Evolutionary conservation across 164 flowering plant genomes (phyloP).

Genomic region (Vitis rupestris): DNA sequence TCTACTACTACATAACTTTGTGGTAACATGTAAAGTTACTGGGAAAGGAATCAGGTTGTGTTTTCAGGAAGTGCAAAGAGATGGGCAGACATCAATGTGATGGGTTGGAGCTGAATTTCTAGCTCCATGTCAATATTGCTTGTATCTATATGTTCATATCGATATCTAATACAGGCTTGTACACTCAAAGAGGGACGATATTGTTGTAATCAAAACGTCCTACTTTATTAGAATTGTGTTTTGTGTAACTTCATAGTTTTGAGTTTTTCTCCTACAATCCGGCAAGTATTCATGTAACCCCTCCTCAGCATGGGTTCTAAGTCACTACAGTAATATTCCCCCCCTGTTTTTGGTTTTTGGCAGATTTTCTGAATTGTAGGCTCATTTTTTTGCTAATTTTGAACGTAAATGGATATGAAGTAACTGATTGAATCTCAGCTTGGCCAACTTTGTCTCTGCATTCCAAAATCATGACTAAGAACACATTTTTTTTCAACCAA

Average conservation of each 20-base stretch:
- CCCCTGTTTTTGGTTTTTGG: too few relatives aligned
- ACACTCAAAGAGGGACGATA: not conserved
- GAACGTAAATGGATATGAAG: too few relatives aligned
- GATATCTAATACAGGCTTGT: conserved; percentile 4
- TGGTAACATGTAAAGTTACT: not conserved
- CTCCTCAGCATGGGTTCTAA: too few relatives aligned
- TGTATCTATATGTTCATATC: not conserved
- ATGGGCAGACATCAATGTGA: not conserved
- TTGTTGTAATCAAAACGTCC: not conserved
- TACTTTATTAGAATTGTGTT: not conserved
- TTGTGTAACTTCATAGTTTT: not conserved
- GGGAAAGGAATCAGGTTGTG: too few relatives aligned
- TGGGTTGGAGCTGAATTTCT: not conserved
- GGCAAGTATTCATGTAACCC: not conserved
- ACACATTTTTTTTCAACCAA: too few relatives aligned
- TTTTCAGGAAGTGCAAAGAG: too few relatives aligned
- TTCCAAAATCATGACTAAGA: too few relatives aligned
- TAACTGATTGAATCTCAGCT: too few relatives aligned
- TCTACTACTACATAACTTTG: not conserved
- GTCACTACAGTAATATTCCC: too few relatives aligned
- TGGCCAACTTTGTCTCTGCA: too few relatives aligned
- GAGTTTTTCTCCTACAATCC: not conserved
- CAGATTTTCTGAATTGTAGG: too few relatives aligned
- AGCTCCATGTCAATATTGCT: not conserved
- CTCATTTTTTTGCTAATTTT: too few relatives aligned